Evolutionary conservation across 2,329 filamentous ascomycete genomes (phyloP), one percentile per base, ranked within the genome.

Genomic region (Macrophomina pseudophaseolina): DNA sequence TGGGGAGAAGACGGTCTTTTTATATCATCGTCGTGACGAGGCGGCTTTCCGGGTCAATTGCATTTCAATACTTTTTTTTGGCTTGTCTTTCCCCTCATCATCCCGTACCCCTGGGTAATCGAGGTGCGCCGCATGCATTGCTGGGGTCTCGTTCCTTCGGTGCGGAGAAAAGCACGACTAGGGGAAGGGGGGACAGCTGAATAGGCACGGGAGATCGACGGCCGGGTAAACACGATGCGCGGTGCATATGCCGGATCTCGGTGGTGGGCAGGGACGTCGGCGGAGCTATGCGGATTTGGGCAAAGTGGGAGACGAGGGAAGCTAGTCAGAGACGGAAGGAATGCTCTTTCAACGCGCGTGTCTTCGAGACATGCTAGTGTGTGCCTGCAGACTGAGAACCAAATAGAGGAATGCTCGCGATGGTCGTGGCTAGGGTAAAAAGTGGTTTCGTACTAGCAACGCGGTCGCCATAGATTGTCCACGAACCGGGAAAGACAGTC

Each of bases 191-290:
- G 48, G 52, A n/a, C 18, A 18, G 30, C 18, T n/a, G 14, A 58
- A 28, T 30, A 58, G 35, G 53, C 38, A 28, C 53, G 53, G 35
- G 53, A 58, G 53, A 58, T 58, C 53, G 53, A 30, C 53, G 35
- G 16, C 53, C 53, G 53, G 53, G 53, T 58, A 58, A 58, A 58
- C 7, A 40, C 53, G 23, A 23, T 23, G 23, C 23, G 53, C 42
- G 35, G 32, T 35, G 51, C 28, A 30, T 33, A 38, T 38, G 11
- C 35, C 35, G 35, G 23, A 23, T 23, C 23, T 38, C 11, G 6
- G 6, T 38, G 35, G 35, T 38, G 35, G 11, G 35, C 35, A 11
- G n/a, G 12, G 8, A 58, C 18, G 4, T 51, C 35, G 23, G 23
- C 23, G 18, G 30, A 40, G 14, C 18, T 58, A 33, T 23, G 30